Percentiles rank a stretch among this genome's conserved stretches.
Evolutionary conservation across 139 green algal species (phyloP).

Genomic region (Haematococcus sp.): DNA sequence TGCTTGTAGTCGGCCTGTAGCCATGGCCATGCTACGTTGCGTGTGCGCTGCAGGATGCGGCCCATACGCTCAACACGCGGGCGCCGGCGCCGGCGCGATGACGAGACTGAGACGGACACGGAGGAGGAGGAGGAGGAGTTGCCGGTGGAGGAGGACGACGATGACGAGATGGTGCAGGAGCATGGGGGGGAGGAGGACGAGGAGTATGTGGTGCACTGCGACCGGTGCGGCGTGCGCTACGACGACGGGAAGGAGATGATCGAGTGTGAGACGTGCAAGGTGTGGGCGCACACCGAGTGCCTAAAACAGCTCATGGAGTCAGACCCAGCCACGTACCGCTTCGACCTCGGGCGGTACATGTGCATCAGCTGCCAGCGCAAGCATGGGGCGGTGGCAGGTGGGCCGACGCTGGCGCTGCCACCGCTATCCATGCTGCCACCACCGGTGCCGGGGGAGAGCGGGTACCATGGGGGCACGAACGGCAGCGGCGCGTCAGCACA

Average conservation of each 20-base stretch:
- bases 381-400: not conserved
- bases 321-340: not conserved
- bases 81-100: not conserved
- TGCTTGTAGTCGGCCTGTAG: too few relatives aligned
- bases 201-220: conserved; percentile 51
- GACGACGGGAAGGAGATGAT: conserved; percentile 76
- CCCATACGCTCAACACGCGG: not conserved
- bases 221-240: conserved; percentile 46
- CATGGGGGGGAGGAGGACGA: not conserved
- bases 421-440: not conserved
- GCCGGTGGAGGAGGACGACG: conserved; percentile 2
- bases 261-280: conserved; percentile 68
- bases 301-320: conserved; percentile 24
- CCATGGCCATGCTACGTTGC: too few relatives aligned
- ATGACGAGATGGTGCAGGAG: conserved; percentile 7
- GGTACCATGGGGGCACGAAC: not conserved
- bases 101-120: conserved; percentile 16
- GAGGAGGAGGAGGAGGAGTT: conserved; percentile 19
- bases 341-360: conserved; percentile 29
- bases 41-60: not conserved
- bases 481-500: not conserved
- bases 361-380: conserved; percentile 21
- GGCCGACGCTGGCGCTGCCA: not conserved
- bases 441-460: not conserved
- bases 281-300: conserved; percentile 64